A percentile compares a stretch with the other conserved stretches of the same genome.
These are phyloP conservation scores for Paraurostyla sp. DNA, from an alignment of 73 alveolate species.

Conservation along the genomic window DNA sequence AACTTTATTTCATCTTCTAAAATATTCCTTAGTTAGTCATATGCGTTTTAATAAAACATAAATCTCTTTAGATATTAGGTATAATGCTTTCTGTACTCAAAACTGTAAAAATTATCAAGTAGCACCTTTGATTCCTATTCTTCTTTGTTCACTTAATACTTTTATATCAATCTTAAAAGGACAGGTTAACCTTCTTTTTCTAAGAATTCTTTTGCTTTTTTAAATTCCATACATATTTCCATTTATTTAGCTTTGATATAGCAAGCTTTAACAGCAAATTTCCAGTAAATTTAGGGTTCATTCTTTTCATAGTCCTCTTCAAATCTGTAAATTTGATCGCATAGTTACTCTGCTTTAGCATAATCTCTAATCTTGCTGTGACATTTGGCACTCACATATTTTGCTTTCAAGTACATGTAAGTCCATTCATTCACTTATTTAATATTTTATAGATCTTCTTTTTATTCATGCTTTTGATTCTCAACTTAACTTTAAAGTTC, in stretches of 20 bases:
- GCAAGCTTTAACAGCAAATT: background rate
- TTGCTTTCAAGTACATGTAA: background rate
- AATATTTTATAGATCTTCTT: background rate
- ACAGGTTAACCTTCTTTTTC: constrained; percentile 22
- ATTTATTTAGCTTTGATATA: constrained; percentile 12
- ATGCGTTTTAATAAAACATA: background rate
- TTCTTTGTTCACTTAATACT: background rate
- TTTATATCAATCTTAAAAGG: background rate
- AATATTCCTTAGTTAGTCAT: background rate
- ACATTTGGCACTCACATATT: background rate
- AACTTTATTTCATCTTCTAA: background rate
- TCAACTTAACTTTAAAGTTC: background rate
- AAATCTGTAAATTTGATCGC: background rate
- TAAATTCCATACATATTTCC: background rate
- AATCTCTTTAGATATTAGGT: background rate
- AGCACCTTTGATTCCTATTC: background rate
- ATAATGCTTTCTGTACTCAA: constrained; percentile 33
- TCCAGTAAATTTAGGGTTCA: background rate
- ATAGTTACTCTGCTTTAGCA: constrained; percentile 18
- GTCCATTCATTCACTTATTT: background rate
- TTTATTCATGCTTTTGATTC: background rate
- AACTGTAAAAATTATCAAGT: constrained; percentile 25
- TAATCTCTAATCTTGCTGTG: background rate
- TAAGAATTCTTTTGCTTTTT: background rate
- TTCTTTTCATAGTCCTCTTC: background rate